Percentiles rank a stretch among this genome's conserved stretches.
These are phyloP conservation scores for Claviceps africana DNA, from an alignment of 2,329 filamentous ascomycete genomes.

Conservation along the genomic window DNA sequence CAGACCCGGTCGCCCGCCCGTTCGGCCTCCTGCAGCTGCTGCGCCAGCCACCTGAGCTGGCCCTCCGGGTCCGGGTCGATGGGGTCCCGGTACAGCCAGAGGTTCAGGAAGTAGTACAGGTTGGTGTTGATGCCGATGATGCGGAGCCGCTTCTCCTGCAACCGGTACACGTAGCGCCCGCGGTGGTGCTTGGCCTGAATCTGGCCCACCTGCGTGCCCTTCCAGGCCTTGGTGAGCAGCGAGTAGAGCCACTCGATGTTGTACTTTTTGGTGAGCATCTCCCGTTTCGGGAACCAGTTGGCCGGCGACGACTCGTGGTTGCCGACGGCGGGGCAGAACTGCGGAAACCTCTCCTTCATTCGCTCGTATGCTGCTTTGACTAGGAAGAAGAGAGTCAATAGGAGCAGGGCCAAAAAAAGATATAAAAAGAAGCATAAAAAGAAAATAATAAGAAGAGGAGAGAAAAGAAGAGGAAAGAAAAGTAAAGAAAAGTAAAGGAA, in stretches of 20 bases:
- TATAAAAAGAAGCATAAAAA: too few relatives aligned
- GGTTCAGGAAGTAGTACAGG: conserved; percentile 41
- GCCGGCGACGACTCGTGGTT: not conserved
- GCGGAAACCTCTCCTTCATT: not conserved
- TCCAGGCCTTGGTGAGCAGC: not conserved
- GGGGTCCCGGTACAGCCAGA: conserved; percentile 26
- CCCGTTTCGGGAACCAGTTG: not conserved
- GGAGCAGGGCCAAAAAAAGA: too few relatives aligned
- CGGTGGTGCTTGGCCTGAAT: not conserved
- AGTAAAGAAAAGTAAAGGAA: too few relatives aligned
- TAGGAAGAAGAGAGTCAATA: too few relatives aligned
- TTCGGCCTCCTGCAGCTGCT: conserved; percentile 33
- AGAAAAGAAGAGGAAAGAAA: not conserved
- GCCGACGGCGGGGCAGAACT: not conserved
- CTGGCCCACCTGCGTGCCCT: not conserved
- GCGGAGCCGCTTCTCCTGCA: conserved; percentile 19
- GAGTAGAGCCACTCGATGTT: not conserved
- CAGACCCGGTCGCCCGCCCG: conserved; percentile 35
- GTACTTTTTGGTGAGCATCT: not conserved
- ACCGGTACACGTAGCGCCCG: not conserved
- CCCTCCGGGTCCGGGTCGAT: not conserved
- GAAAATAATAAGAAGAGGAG: not conserved
- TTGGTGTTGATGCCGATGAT: conserved; percentile 46
- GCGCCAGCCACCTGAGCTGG: not conserved
- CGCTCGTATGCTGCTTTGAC: not conserved